Base-by-base conservation (phyloP, 441 rosid species). In the Raphanus hybrid region DNA sequence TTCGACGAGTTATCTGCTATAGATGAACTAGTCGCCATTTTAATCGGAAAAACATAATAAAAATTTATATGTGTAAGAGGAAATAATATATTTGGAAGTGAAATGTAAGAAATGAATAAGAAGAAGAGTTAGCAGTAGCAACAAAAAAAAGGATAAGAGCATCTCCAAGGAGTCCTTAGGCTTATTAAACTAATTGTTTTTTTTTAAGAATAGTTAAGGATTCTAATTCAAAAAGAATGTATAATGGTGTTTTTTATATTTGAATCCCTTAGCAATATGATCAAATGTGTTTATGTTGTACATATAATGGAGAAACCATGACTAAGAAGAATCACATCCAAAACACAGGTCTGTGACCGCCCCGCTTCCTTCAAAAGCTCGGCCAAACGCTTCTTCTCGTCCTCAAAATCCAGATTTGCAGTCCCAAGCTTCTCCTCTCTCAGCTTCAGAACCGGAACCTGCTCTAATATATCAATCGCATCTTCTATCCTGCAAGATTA, bases 291-390 rank as follows among this genome's bases (percentile, higher is more conserved):
- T 20, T 20, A 20, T 20, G 23, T 20, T 20, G 23, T 20, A 20
- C 23, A 20, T 20, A 20, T 20, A 20, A 20, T 20, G 23, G 23
- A 20, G 23, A 20, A 20, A 20, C 23, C 23, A 20, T 20, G 23
- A 20, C 23, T 20, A 20, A 20, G 23, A 20, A 20, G 23, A 20
- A 20, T 20, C 23, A 20, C 23, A 20, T 20, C 23, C 23, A 20
- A 20, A 20, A 20, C 23, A 20, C 23, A 20, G 23, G 23, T 20
- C 23, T 20, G 23, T 20, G 95, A 75, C 81, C 97, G 82, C 64
- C 99, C 99, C 0, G 97, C 97, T 81, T 95, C 99, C 81, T 95
- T 95, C 70, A 91, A 88, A 48, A 95, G 97, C 87, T 95, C 98
- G 1, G 93, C 91, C 64, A 95, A 82, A 79, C 99, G 85, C 54